phyloP scores from a whole-genome alignment of 305 asterid genomes.

The Solanum hybrid region DNA sequence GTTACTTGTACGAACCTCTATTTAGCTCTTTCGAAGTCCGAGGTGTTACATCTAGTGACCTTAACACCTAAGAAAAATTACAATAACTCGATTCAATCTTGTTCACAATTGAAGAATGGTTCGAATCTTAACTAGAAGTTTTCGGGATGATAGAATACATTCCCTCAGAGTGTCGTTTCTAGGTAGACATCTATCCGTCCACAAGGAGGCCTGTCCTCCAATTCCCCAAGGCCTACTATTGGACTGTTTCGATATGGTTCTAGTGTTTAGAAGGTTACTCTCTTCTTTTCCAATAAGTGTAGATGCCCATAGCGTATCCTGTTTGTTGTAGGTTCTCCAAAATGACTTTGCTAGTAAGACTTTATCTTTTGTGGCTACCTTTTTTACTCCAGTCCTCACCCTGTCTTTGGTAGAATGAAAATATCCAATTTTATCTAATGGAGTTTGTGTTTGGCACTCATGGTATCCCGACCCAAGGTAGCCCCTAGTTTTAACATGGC shows the following conservation, averaged over 20 bases:
- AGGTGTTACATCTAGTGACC: too few species aligned
- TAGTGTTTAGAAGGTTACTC: background rate
- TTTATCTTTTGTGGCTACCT: background rate
- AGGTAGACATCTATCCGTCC: background rate
- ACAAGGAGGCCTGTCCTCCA: background rate
- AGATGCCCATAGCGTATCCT: background rate
- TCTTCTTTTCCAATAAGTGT: too few species aligned
- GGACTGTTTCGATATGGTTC: background rate
- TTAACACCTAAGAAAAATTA: too few species aligned
- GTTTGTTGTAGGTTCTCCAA: background rate
- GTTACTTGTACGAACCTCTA: too few species aligned
- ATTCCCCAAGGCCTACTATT: background rate
- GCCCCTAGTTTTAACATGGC: too few species aligned
- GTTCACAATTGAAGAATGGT: too few species aligned
- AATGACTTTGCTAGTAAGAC: background rate
- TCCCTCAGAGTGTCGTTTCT: background rate
- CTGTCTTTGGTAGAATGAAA: background rate
- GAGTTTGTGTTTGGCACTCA: background rate
- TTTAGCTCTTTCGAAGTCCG: too few species aligned
- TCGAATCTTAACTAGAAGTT: too few species aligned
- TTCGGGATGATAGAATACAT: too few species aligned
- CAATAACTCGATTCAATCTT: too few species aligned
- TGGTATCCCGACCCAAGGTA: too few species aligned
- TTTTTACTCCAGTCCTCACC: too few species aligned
- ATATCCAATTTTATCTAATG: background rate